Percentiles rank a stretch among this genome's conserved stretches.
Evolutionary conservation across 1,284 basidiomycete species (phyloP).

Genomic region (Naganishia liquefaciens): DNA sequence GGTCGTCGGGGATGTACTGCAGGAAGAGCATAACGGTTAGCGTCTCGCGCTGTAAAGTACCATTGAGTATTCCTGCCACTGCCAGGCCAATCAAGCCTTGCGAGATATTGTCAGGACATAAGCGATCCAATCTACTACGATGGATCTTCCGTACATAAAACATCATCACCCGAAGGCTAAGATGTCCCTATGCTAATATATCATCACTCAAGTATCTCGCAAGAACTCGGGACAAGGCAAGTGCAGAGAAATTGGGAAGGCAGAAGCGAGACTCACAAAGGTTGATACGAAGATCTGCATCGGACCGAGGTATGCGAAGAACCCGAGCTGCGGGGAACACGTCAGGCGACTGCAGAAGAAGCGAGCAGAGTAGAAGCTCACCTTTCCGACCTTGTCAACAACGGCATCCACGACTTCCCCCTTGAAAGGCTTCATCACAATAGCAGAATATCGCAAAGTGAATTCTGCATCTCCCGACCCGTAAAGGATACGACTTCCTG

Average conservation of each 20-base stretch:
- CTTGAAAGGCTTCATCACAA: conserved; percentile 98
- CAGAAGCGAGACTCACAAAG: conserved; percentile 36
- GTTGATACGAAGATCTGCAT: conserved; percentile 60
- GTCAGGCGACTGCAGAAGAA: too few species aligned
- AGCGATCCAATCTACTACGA: conserved; percentile 36
- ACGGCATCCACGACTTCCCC: conserved; percentile 97
- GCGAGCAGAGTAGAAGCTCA: too few species aligned
- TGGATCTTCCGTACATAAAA: conserved; percentile 35
- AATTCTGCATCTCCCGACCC: conserved; percentile 95
- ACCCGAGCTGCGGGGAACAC: conserved; percentile 99
- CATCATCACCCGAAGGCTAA: conserved; percentile 32
- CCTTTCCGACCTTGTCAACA: conserved; percentile 94
- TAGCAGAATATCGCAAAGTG: conserved; percentile 82
- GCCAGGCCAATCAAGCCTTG: conserved; percentile 31
- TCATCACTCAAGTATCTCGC: conserved; percentile 33
- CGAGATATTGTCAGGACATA: conserved; percentile 33
- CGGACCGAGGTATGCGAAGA: conserved; percentile 95
- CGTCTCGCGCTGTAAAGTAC: conserved; percentile 20
- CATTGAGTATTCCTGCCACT: conserved; percentile 20
- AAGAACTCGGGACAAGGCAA: conserved; percentile 22
- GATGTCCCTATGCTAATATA: conserved; percentile 37
- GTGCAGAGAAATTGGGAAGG: background rate
- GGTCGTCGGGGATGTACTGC: conserved; percentile 35
- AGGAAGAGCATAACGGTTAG: background rate
- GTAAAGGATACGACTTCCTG: conserved; percentile 75